Evolutionary conservation across 2,329 filamentous ascomycete genomes (phyloP), one percentile per base, ranked within the genome.

Genomic region (Cercospora sp.): DNA sequence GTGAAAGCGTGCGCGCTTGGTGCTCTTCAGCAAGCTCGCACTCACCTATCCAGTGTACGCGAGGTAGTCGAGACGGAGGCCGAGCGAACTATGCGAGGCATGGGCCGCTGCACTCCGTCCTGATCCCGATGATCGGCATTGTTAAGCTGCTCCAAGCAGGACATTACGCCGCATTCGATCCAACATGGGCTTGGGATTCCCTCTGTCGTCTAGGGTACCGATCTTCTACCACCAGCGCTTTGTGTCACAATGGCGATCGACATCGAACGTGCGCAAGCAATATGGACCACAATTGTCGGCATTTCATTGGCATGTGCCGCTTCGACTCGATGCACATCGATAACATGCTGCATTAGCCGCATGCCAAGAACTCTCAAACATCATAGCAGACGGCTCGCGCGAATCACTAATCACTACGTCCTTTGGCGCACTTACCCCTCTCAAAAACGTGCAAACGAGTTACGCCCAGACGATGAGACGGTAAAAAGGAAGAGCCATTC

Each of bases 311-410:
- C n/a, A 58, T 24, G 40, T 63, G 59, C 62, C 45, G 66, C 53
- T 59, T 49, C 30, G 49, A 24, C 10, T n/a, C 10, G 24, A 60
- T 66, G 66, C 66, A 66, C 66, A 13, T 59, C 66, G 66, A 69
- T 59, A 66, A 69, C 37, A 21, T 32, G 63, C 51, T 63, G 63
- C 66, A 58, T 49, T 57, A 61, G 57, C 53, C 21, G 37, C 24
- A 7, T 21, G 61, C 57, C 61, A 55, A 53, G 43, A 58, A 26
- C 9, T 7, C 13, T 18, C 13, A 26, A 58, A 28, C 16, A 58
- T 58, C 5, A 6, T 28, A 16, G 53, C 26, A 57, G 53, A 58
- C 30, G 53, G 53, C 26, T 28, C n/a, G 26, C 53, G 9, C 53
- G 9, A 30, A 30, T 18, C 53, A 58, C 30, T 18, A 34, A 58